phyloP scores from a whole-genome alignment of 352 stramenopile genomes.

The Globisporangium canariense region DNA sequence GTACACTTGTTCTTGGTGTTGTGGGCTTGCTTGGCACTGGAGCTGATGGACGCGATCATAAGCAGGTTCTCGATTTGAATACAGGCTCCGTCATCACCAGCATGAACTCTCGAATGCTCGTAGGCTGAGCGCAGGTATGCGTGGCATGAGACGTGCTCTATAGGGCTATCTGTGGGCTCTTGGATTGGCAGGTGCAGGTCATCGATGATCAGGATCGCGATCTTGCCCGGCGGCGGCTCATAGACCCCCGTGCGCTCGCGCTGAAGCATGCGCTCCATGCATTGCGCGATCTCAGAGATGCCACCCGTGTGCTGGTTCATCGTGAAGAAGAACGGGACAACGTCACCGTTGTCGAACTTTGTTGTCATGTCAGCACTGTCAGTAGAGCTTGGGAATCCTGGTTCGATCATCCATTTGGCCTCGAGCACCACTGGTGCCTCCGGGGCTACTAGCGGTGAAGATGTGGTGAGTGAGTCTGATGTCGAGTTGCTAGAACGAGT shows the following conservation, averaged over 20 bases:
- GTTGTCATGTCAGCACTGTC: constrained; percentile 13
- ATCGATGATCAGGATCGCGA: constrained; percentile 48
- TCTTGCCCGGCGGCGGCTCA: constrained; percentile 53
- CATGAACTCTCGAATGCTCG: constrained; percentile 29
- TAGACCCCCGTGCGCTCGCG: constrained; percentile 44
- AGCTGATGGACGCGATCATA: constrained; percentile 27
- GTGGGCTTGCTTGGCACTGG: background rate
- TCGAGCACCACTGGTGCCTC: background rate
- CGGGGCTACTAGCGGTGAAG: background rate
- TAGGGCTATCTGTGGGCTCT: background rate
- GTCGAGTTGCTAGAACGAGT: background rate
- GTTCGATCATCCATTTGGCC: constrained; percentile 11
- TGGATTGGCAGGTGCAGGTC: constrained; percentile 41
- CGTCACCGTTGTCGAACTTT: constrained; percentile 33
- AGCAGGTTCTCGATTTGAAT: constrained; percentile 35
- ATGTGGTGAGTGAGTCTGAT: background rate
- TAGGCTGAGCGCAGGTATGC: constrained; percentile 33
- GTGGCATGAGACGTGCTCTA: constrained; percentile 19
- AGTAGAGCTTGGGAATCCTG: constrained; percentile 3
- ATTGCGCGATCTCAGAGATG: constrained; percentile 26
- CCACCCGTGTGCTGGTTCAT: constrained; percentile 26
- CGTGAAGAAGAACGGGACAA: constrained; percentile 48
- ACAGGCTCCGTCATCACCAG: constrained; percentile 14
- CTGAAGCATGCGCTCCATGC: constrained; percentile 52
- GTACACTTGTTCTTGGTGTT: background rate